Percentiles rank a stretch among this genome's conserved stretches.
These are phyloP conservation scores for Chionographis japonica DNA, from an alignment of 106 monocot species.

Conservation along the genomic window DNA sequence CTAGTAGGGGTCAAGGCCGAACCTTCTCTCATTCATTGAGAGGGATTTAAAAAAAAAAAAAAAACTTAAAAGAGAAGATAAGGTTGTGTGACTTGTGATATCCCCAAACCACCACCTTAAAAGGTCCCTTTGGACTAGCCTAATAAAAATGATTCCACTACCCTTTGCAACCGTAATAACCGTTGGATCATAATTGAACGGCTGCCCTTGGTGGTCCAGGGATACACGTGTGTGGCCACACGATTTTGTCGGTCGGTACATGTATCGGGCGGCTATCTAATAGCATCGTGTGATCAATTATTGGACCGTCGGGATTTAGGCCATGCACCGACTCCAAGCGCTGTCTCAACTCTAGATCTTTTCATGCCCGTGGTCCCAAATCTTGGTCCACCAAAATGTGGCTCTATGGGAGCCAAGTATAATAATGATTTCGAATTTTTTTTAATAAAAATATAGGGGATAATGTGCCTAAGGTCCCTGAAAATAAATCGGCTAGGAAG, in stretches of 20 bases:
- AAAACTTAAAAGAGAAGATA: constrained; percentile 10
- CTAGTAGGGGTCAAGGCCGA: too few species aligned
- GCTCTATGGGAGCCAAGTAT: too few species aligned
- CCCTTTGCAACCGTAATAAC: neutral
- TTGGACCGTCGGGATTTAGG: constrained; percentile 9
- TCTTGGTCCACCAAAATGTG: too few species aligned
- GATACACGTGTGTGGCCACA: neutral
- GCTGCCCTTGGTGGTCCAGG: neutral
- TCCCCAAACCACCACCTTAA: constrained; percentile 11
- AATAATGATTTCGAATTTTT: too few species aligned
- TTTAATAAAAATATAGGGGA: too few species aligned
- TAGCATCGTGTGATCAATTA: neutral
- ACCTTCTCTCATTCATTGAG: too few species aligned
- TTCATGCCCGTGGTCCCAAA: too few species aligned
- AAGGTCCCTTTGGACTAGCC: neutral
- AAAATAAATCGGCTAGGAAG: too few species aligned
- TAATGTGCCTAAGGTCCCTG: too few species aligned
- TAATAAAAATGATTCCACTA: neutral
- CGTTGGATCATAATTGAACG: neutral
- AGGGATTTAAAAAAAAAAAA: too few species aligned
- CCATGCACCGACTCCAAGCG: constrained; percentile 2
- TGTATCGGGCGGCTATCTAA: neutral
- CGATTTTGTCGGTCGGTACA: neutral
- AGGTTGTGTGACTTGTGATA: neutral
- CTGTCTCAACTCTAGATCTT: too few species aligned